Evolutionary conservation across 805 yeast species (phyloP).

Genomic region (Wickerhamomyces kurtzmanii): DNA sequence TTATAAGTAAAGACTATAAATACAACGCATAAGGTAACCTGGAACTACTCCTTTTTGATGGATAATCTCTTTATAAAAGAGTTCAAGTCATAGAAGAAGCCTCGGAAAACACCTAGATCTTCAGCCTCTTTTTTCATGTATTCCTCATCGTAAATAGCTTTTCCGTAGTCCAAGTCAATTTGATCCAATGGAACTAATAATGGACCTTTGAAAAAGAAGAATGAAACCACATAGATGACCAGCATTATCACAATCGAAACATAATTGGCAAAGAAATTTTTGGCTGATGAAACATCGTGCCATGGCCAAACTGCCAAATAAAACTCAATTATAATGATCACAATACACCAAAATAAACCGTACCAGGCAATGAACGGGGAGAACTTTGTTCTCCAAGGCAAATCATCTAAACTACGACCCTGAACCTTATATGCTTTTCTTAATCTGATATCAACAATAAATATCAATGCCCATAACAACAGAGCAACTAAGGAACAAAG

Average conservation of each 20-base stretch:
- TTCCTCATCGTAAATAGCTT: conserved; percentile 25
- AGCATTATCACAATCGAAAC: conserved; percentile 17
- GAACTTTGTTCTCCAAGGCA: conserved; percentile 34
- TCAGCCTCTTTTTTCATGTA: conserved; percentile 20
- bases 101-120: not conserved
- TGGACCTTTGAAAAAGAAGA: conserved; percentile 23
- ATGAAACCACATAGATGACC: conserved; percentile 23
- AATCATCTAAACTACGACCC: conserved; percentile 53
- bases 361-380: conserved; percentile 30
- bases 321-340: conserved; percentile 29
- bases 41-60: too few species aligned
- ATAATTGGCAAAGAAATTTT: conserved; percentile 28
- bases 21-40: too few species aligned
- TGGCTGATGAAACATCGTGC: conserved; percentile 18
- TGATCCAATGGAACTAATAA: conserved; percentile 26
- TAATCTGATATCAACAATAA: conserved; percentile 44
- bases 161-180: conserved; percentile 33
- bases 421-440: conserved; percentile 50
- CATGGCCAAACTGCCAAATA: conserved; percentile 20
- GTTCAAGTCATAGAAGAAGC: not conserved
- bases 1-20: too few species aligned
- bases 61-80: not conserved
- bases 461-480: conserved; percentile 49
- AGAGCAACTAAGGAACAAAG: conserved; percentile 46
- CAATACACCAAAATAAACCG: conserved; percentile 20